phyloP scores from a whole-genome alignment of 2,329 filamentous ascomycete genomes.

The Byssoonygena ceratinophila region DNA sequence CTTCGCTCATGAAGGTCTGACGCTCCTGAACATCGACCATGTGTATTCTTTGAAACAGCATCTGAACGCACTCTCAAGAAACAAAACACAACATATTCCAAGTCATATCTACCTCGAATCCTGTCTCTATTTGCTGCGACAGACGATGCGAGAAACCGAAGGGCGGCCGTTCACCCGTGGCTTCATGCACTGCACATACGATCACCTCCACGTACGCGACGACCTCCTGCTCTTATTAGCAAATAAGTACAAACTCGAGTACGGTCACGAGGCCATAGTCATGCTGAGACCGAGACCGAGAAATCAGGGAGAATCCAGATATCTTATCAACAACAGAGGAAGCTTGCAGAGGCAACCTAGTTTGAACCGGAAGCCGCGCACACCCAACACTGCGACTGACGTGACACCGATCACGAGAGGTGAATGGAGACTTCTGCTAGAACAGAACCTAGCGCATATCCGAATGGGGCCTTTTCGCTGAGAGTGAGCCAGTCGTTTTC shows the following conservation, averaged over 20 bases:
- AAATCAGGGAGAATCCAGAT: constrained; percentile 16
- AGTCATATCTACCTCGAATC: constrained; percentile 30
- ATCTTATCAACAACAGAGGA: constrained; percentile 2
- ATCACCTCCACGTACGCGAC: constrained; percentile 32
- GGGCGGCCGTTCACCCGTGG: constrained; percentile 35
- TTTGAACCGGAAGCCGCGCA: constrained; percentile 28
- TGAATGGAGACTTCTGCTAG: constrained; percentile 35
- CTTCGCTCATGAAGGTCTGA: constrained; percentile 37
- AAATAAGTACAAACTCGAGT: constrained; percentile 26
- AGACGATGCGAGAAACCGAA: constrained; percentile 32
- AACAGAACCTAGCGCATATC: constrained; percentile 16
- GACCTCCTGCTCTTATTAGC: constrained; percentile 30
- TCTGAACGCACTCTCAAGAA: constrained; percentile 30
- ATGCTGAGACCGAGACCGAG: constrained; percentile 19
- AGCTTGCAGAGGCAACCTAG: constrained; percentile 10
- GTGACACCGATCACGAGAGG: constrained; percentile 35
- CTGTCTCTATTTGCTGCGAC: constrained; percentile 33
- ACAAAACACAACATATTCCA: constrained; percentile 21
- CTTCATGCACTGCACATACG: constrained; percentile 37
- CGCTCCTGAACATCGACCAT: constrained; percentile 36
- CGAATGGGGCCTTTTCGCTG: not conserved
- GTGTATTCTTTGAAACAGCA: constrained; percentile 38
- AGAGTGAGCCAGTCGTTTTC: too few relatives aligned
- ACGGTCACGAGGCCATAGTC: constrained; percentile 33
- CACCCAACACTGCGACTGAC: constrained; percentile 34